phyloP scores from a whole-genome alignment of 768 basidiomycete species.

The Suillus decipiens region DNA sequence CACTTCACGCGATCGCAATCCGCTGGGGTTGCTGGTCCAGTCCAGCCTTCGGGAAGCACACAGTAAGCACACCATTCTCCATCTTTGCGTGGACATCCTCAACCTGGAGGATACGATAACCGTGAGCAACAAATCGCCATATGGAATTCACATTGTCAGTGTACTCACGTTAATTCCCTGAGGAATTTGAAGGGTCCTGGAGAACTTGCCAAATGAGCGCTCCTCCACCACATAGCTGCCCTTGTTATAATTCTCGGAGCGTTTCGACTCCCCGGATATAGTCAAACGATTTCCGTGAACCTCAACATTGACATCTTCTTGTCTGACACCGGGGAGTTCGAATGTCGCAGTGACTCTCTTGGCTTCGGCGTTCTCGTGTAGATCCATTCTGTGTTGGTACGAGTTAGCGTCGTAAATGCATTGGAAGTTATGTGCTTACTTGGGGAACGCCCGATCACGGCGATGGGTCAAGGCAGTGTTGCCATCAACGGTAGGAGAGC shows the following conservation, averaged over 20 bases:
- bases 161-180: conserved; percentile 45
- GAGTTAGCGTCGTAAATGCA: neutral
- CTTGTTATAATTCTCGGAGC: conserved; percentile 36
- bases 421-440: conserved; percentile 18
- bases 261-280: conserved; percentile 50
- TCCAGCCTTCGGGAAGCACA: no score
- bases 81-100: no score
- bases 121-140: no score
- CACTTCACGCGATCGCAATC: no score
- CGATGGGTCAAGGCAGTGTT: conserved; percentile 11
- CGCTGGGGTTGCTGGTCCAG: no score
- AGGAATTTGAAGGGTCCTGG: conserved; percentile 48
- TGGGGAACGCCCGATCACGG: conserved; percentile 23
- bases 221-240: conserved; percentile 41
- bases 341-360: conserved; percentile 56
- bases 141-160: no score
- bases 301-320: conserved; percentile 55
- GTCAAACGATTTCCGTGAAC: conserved; percentile 49
- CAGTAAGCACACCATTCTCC: no score
- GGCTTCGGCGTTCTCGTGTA: conserved; percentile 49
- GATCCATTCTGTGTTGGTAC: conserved; percentile 45
- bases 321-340: conserved; percentile 56
- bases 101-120: no score
- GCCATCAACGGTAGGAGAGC: conserved; percentile 13
- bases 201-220: conserved; percentile 49